Base-by-base conservation (phyloP, 306 rosid genomes). In the Spatholobus suberectus region DNA sequence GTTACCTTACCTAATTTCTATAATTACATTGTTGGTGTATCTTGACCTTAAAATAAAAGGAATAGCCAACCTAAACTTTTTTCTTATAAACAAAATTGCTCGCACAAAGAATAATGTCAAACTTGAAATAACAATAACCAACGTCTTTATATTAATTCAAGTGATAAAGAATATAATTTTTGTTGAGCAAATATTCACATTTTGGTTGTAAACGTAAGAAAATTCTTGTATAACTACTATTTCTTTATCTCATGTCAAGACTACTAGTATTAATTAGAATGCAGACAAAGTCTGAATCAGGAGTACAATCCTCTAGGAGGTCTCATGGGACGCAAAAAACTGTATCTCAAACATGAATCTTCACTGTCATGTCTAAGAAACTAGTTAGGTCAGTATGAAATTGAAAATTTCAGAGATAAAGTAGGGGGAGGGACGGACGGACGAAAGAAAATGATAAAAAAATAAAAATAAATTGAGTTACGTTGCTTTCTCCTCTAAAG, bases 241-340 rank as follows among this genome's bases (percentile, higher is more conserved):
- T 63, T 63, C 44, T 15, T 17, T 1, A 63, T 63, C 72, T 35
- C 5, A 17, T 34, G 72, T 37, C 44, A 17, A 32, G 15, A 63
- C 43, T 72, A 23, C 70, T 40, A 14, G 46, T 66, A 41, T 37
- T 59, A 5, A 23, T 38, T 49, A 34, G 62, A 52, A 85, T 61
- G 46, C 80, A 75, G 85, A 85, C 90, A 83, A 40, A 24, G 67
- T 70, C 77, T 75, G 85, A 75, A 79, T 78, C 85, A 66, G 38
- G 69, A 43, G 80, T 71, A 76, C 88, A 66, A 52, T 17, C 24
- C 35, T 68, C 81, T 27, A 14, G 40, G 61, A 35, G 69, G 40
- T 55, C 59, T 65, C 58, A 5, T 10, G 6, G 62, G 63, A 38
- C 26, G 35, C 66, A 54, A 78, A 89, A 87, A 59, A 86, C 87